These are phyloP conservation scores for Rhodotorula sp. DNA, from an alignment of 1,284 basidiomycete genomes.

Conservation along the genomic window DNA sequence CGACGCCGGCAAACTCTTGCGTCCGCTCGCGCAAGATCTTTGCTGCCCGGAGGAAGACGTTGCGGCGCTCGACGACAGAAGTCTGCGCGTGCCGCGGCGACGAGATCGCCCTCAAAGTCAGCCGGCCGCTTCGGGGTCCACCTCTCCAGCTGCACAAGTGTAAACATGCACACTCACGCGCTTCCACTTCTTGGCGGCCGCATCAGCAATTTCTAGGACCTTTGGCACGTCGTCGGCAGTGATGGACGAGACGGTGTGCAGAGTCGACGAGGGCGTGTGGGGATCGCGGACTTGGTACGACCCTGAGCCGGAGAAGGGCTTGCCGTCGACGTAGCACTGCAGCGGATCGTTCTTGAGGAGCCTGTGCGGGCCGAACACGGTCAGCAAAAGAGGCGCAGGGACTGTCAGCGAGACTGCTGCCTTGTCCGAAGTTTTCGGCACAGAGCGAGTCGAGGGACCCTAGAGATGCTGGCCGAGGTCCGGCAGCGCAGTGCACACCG, in stretches of 20 bases:
- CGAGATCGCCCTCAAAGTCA: neutral
- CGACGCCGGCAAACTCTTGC: slow-evolving; percentile 35
- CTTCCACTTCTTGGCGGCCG: slow-evolving; percentile 27
- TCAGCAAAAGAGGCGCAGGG: neutral
- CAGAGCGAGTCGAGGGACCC: too few relatives aligned
- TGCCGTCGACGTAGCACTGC: slow-evolving; percentile 46
- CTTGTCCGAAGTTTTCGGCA: too few relatives aligned
- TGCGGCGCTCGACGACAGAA: slow-evolving; percentile 35
- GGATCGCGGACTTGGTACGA: slow-evolving; percentile 44
- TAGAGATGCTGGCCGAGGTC: too few relatives aligned
- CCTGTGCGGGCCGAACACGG: neutral
- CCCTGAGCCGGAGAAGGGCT: slow-evolving; percentile 30
- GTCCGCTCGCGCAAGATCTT: slow-evolving; percentile 36
- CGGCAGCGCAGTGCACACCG: too few relatives aligned
- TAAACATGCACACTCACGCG: slow-evolving; percentile 10
- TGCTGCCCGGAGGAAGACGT: slow-evolving; percentile 41
- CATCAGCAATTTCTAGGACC: slow-evolving; percentile 36
- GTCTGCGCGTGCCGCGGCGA: slow-evolving; percentile 10
- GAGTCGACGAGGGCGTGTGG: slow-evolving; percentile 29
- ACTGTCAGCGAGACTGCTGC: too few relatives aligned
- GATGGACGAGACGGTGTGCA: slow-evolving; percentile 40
- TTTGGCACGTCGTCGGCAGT: slow-evolving; percentile 28
- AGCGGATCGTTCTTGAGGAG: slow-evolving; percentile 28
- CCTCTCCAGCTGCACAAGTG: too few relatives aligned
- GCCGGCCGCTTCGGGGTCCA: neutral